A percentile compares a stretch with the other conserved stretches of the same genome.
phyloP scores from a whole-genome alignment of 768 basidiomycete species.

The Amanita fuliginea region DNA sequence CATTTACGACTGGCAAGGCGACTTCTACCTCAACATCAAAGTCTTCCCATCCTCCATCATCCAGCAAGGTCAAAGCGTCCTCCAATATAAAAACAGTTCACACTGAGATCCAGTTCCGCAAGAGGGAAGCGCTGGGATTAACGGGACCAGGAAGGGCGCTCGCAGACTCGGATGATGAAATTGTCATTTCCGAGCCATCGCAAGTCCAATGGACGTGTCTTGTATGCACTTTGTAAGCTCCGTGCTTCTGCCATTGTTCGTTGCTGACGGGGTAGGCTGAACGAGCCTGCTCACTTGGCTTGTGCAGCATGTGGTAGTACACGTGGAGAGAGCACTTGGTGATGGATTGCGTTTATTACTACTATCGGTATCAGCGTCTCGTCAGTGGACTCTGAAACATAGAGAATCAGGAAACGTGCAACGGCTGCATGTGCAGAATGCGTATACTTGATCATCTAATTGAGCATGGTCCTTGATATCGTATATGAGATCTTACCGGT shows the following conservation, averaged over 20 bases:
- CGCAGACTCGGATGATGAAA: conserved; percentile 7
- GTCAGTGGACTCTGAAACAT: no score
- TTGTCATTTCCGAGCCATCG: conserved; percentile 7
- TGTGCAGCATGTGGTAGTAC: conserved; percentile 54
- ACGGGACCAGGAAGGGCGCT: conserved; percentile 19
- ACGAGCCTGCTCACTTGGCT: conserved; percentile 40
- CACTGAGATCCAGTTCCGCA: conserved; percentile 32
- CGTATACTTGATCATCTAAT: no score
- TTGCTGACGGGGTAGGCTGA: conserved; percentile 25
- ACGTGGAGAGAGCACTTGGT: conserved; percentile 26
- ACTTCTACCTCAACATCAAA: conserved; percentile 4
- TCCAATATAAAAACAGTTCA: conserved; percentile 22
- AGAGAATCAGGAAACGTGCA: no score
- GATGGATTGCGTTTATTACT: neutral
- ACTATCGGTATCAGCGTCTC: no score
- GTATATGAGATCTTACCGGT: no score
- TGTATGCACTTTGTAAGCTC: conserved; percentile 54
- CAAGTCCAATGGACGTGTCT: conserved; percentile 37
- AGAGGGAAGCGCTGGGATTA: conserved; percentile 34
- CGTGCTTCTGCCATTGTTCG: neutral
- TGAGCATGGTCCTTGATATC: no score
- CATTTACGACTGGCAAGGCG: conserved; percentile 13
- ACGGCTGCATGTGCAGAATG: no score
- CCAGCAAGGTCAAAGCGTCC: neutral
- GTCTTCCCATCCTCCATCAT: neutral